Evolutionary conservation across 1,139 yeast genomes (phyloP).

Genomic region (Kluyveromyces marxianus): DNA sequence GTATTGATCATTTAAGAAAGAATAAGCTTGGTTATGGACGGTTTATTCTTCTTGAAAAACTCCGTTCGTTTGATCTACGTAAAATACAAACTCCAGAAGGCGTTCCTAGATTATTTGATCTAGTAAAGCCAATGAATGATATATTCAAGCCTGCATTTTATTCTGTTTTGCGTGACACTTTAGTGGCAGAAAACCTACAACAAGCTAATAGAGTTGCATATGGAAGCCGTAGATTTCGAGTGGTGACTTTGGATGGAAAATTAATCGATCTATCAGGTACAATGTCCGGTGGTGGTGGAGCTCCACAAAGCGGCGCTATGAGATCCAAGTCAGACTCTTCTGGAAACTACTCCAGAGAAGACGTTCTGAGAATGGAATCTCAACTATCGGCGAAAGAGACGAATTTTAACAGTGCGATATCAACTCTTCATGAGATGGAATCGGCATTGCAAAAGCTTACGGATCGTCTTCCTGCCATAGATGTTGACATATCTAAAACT

Average conservation of each 20-base stretch:
- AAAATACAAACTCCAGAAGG: slow-evolving; percentile 68
- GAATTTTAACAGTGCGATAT: slow-evolving; percentile 44
- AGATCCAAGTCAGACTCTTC: slow-evolving; percentile 24
- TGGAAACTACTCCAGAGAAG: slow-evolving; percentile 41
- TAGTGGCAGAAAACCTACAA: slow-evolving; percentile 70
- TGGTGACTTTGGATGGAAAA: slow-evolving; percentile 89
- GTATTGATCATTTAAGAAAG: slow-evolving; percentile 80
- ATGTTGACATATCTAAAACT: slow-evolving; percentile 50
- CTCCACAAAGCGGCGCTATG: slow-evolving; percentile 41
- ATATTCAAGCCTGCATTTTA: slow-evolving; percentile 84
- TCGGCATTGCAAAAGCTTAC: slow-evolving; percentile 48
- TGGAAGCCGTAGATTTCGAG: slow-evolving; percentile 75
- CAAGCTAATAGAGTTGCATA: slow-evolving; percentile 88
- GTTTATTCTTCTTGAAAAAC: slow-evolving; percentile 71
- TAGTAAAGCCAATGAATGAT: slow-evolving; percentile 58
- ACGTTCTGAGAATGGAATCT: slow-evolving; percentile 47
- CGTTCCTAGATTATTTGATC: slow-evolving; percentile 78
- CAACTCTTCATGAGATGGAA: slow-evolving; percentile 54
- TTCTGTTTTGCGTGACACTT: slow-evolving; percentile 76
- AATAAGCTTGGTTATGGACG: slow-evolving; percentile 85
- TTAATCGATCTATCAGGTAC: slow-evolving; percentile 94
- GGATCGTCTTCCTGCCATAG: slow-evolving; percentile 66
- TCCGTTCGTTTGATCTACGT: slow-evolving; percentile 53
- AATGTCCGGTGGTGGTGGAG: slow-evolving; percentile 91
- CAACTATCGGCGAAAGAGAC: slow-evolving; percentile 52